A percentile compares a stretch with the other conserved stretches of the same genome.
Conservation (phyloP, 1,284 basidiomycete genomes). For the Schizophyllum commune region DNA sequence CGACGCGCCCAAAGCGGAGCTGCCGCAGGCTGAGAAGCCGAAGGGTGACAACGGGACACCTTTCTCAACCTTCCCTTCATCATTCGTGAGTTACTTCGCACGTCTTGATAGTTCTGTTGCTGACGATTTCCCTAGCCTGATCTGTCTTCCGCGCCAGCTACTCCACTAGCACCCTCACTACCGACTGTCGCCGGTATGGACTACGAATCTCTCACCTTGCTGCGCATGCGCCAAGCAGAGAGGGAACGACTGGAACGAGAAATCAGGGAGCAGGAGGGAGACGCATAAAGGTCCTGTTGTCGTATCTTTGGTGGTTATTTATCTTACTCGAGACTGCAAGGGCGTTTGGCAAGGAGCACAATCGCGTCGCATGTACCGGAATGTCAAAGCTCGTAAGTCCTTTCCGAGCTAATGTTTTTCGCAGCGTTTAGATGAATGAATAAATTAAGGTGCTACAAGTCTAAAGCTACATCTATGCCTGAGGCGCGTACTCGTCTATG, state of each 20-base stretch:
- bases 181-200: conserved; percentile 42
- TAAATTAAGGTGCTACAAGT: not conserved
- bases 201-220: conserved; percentile 75
- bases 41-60: conserved; percentile 17
- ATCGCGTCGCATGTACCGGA: too few species aligned
- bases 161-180: conserved; percentile 18
- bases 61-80: conserved; percentile 51
- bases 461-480: conserved; percentile 1
- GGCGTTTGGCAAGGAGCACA: not conserved
- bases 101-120: conserved; percentile 1
- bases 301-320: not conserved
- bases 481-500: conserved; percentile 22
- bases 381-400: too few species aligned
- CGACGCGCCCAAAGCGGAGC: conserved; percentile 16
- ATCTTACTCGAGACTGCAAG: not conserved
- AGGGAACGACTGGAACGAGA: conserved; percentile 69
- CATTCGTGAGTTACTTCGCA: conserved; percentile 37
- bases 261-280: conserved; percentile 58
- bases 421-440: not conserved
- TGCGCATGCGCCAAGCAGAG: conserved; percentile 77
- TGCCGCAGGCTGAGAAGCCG: conserved; percentile 21
- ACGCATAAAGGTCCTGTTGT: not conserved
- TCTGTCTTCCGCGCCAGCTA: conserved; percentile 19
- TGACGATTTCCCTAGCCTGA: conserved; percentile 19
- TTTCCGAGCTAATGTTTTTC: not conserved